phyloP scores from a whole-genome alignment of 2,329 filamentous ascomycete species.

The Penicillium sclerotiorum region DNA sequence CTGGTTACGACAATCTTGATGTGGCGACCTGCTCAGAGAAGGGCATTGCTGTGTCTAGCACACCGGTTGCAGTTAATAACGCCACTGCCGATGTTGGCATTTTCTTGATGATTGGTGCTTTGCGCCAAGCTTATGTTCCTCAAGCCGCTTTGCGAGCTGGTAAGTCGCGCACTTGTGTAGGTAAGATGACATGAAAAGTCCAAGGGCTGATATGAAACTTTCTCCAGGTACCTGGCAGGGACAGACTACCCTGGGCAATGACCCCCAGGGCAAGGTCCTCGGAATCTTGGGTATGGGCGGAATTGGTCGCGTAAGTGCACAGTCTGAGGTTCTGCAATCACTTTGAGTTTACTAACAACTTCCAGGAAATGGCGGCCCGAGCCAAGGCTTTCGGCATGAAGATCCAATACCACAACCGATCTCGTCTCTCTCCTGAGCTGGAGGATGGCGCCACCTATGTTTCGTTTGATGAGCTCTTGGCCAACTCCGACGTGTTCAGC shows the following conservation, averaged over 20 bases:
- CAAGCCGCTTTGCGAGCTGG: slow-evolving; percentile 45
- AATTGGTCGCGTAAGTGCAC: slow-evolving; percentile 45
- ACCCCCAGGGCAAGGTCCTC: slow-evolving; percentile 49
- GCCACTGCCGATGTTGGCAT: slow-evolving; percentile 52
- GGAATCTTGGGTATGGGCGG: slow-evolving; percentile 54
- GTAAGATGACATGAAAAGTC: neutral
- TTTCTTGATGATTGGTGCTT: slow-evolving; percentile 51
- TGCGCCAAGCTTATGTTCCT: slow-evolving; percentile 48
- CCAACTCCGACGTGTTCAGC: slow-evolving; percentile 50
- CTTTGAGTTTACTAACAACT: neutral
- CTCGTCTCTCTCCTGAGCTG: slow-evolving; percentile 42
- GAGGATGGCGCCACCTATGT: slow-evolving; percentile 48
- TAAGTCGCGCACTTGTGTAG: too few relatives aligned
- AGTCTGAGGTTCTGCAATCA: neutral
- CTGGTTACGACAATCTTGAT: slow-evolving; percentile 65
- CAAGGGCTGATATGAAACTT: neutral
- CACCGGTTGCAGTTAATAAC: slow-evolving; percentile 50
- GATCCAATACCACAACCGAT: slow-evolving; percentile 52
- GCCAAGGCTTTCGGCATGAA: slow-evolving; percentile 51
- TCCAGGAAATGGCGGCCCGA: slow-evolving; percentile 49
- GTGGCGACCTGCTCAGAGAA: slow-evolving; percentile 54
- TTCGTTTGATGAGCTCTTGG: slow-evolving; percentile 50
- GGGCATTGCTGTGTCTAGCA: slow-evolving; percentile 47
- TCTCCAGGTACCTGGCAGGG: slow-evolving; percentile 45
- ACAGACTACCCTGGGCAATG: slow-evolving; percentile 45